Evolutionary conservation across 768 basidiomycete species (phyloP), one percentile per base, ranked within the genome.

Genomic region (Clavulina sp.): DNA sequence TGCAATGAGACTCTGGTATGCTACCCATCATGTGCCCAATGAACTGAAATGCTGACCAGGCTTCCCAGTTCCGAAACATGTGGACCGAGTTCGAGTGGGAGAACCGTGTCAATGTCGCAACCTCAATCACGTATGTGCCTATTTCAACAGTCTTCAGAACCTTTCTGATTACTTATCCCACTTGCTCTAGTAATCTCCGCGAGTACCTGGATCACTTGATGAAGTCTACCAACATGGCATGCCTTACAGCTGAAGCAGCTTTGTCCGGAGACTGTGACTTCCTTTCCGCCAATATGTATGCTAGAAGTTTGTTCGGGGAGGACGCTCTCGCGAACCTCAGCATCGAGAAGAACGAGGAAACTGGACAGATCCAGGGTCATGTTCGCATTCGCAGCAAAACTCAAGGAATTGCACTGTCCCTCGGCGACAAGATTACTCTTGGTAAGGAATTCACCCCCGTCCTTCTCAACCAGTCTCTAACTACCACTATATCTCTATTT

Each of bases 21-120:
- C 62, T 31, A 3, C 23, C 7, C n/a, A 16, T 3, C n/a, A 41
- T 2, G 40, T 31, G 26, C 19, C 3, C 31, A 29, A 26, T 18
- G 21, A 31, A 18, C 54, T 52, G 18, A 21, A n/a, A 3, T 31
- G 24, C 6, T 30, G 5, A 16, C 5, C 23, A 21, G 40, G 7
- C 23, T n/a, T 31, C 43, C 18, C n/a, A 92, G 84, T 93, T 93
- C 78, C 78, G 93, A 30, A 86, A 78, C 64, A 93, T 93, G 89
- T 95, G 93, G 93, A 99, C 92, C 26, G 95, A 97, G 65, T 99
- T 99, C 60, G 93, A 99, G 65, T 99, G 93, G 93, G 93, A 99
- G 73, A 99, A 99, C 69, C 77, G 92, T 59, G 93, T 97, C 51
- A 96, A 96, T 61, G 86, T 96, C 51, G 81, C 80, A 57, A 84